Base-by-base conservation (phyloP, 495 filamentous ascomycete species). In the Bathelium albidoporum region DNA sequence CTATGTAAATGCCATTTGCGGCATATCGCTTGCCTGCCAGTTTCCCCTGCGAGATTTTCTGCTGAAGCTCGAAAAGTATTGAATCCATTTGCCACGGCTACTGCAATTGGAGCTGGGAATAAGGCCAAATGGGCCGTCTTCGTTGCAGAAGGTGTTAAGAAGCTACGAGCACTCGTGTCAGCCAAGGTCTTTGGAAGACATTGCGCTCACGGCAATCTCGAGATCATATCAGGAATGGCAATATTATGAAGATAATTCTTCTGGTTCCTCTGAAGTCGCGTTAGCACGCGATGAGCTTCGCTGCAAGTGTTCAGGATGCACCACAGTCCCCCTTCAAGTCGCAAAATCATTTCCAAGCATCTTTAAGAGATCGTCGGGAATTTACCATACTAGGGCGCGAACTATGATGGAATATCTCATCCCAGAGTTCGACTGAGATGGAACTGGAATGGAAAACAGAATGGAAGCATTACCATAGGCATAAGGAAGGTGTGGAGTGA, bases 1-100 rank as follows among this genome's bases (percentile, higher is more conserved):
- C 53, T 65, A 73, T 66, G 64, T 72, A 2, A 73, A 74, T 53
- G 70, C 72, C 3, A 71, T 74, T 43, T 67, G 70, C n/a, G 69
- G 69, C 11, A 71, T 72, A 66, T 71, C 71, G 10, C 62, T 72
- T 18, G 67, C 71, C 11, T 72, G 67, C 62, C 62, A 66, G 28
- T 31, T 69, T 11, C 68, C 69, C 7, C 59, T 74, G 32, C 65
- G 53, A 62, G 71, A 72, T 3, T 73, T 74, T 58, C 58, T 71
- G 53, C 29, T 16, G 2, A 71, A 69, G 49, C 52, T 74, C 2
- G 65, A 71, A 29, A 72, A 65, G 63, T 73, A 72, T 16, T 55
- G 49, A 29, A 55, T 16, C 49, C 49, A 55, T 55, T 55, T 55
- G 20, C 49, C 16, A 28, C 39, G 14, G 41, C 7, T 3, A 65